phyloP scores from a whole-genome alignment of 176 grass and related monocot species.

The Zoysia japonica region DNA sequence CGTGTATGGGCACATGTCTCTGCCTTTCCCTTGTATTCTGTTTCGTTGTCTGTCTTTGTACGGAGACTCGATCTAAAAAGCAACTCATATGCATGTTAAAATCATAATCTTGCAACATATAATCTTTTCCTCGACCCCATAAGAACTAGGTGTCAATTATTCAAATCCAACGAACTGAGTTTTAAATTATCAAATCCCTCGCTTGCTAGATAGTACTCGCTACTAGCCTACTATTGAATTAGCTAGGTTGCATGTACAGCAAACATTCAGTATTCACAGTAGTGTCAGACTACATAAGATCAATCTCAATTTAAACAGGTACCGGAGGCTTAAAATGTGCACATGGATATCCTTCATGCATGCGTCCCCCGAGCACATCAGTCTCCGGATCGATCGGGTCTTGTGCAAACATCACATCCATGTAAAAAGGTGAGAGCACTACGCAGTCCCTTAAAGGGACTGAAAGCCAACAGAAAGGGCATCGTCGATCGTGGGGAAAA shows the following conservation, averaged over 20 bases:
- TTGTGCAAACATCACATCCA: slow-evolving; percentile 43
- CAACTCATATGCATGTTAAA: no score
- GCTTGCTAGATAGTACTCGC: not conserved
- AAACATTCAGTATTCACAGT: not conserved
- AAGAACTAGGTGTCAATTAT: no score
- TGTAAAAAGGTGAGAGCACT: slow-evolving; percentile 42
- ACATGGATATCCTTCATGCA: not conserved
- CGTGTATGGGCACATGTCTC: slow-evolving; percentile 45
- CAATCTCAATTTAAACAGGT: no score
- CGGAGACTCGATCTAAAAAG: not conserved
- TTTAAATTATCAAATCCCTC: no score
- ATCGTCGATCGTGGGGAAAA: slow-evolving; percentile 16
- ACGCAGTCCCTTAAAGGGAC: slow-evolving; percentile 14
- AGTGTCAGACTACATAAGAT: not conserved
- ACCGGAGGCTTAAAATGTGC: not conserved
- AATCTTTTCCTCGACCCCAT: no score
- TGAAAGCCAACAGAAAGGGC: slow-evolving; percentile 38
- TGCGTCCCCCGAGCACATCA: slow-evolving; percentile 22
- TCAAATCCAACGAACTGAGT: no score
- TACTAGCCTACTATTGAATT: no score
- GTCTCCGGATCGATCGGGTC: slow-evolving; percentile 19
- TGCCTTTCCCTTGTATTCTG: slow-evolving; percentile 2
- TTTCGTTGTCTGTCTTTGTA: slow-evolving; percentile 18
- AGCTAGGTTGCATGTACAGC: not conserved
- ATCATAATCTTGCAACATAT: no score